Evolutionary conservation across 78 protist species (phyloP).

Genomic region (Pigoraptor vietnamica): DNA sequence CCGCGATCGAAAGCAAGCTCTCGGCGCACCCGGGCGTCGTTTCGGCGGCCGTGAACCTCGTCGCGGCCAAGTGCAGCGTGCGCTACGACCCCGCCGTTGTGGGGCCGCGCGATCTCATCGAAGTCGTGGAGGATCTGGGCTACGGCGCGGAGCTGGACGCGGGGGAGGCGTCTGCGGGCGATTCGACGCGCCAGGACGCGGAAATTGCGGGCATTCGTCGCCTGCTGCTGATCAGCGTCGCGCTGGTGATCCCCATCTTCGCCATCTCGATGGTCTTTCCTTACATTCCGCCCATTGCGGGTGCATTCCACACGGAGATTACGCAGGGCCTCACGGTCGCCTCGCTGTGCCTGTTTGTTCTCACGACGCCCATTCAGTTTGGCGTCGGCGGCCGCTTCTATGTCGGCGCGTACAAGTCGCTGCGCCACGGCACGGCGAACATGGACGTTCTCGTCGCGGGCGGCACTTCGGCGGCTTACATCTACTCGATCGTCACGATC

Average conservation of each 20-base stretch:
- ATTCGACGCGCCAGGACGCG: background rate
- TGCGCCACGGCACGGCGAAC: slow-evolving; percentile 61
- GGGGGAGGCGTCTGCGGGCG: background rate
- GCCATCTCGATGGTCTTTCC: background rate
- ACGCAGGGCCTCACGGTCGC: background rate
- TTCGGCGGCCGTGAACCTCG: slow-evolving; percentile 1
- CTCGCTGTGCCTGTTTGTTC: slow-evolving; percentile 22
- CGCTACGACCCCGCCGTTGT: background rate
- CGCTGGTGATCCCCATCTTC: background rate
- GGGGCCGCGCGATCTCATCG: background rate
- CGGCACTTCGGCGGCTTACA: slow-evolving; percentile 43
- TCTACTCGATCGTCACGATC: slow-evolving; percentile 60
- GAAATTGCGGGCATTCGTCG: background rate
- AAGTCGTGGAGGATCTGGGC: background rate
- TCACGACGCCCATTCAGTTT: slow-evolving; percentile 72
- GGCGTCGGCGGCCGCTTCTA: slow-evolving; percentile 62
- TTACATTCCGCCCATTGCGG: background rate
- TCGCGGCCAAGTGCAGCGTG: background rate
- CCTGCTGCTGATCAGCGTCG: background rate
- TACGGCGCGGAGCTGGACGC: background rate
- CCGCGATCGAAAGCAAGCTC: slow-evolving; percentile 20
- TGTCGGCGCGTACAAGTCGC: slow-evolving; percentile 44
- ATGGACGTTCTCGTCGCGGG: slow-evolving; percentile 81
- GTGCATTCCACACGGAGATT: background rate
- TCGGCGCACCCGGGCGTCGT: background rate